phyloP scores from a whole-genome alignment of 352 stramenopile genomes.

The Pythium rishiriense region DNA sequence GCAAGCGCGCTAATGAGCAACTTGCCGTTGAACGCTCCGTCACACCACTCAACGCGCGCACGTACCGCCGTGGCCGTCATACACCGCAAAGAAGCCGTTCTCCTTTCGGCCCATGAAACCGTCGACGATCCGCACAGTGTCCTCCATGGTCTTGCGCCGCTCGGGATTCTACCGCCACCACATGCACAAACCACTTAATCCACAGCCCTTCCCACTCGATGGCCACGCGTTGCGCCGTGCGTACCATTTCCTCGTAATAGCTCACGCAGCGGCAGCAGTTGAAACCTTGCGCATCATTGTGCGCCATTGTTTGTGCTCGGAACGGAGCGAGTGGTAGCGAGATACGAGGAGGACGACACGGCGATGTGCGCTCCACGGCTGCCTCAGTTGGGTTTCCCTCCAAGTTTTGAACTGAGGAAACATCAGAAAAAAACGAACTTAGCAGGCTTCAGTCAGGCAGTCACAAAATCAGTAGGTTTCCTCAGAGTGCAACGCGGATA shows the following conservation, averaged over 20 bases:
- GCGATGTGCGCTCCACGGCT: neutral
- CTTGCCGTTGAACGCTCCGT: too few species aligned
- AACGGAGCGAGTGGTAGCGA: neutral
- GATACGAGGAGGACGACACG: neutral
- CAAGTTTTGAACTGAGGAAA: slow-evolving; percentile 6
- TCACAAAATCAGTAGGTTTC: slow-evolving; percentile 11
- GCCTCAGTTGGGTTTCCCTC: neutral
- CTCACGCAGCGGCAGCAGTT: slow-evolving; percentile 68
- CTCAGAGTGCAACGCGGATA: too few species aligned
- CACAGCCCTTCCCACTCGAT: neutral
- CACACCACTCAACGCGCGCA: too few species aligned
- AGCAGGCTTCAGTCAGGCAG: neutral
- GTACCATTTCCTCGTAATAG: slow-evolving; percentile 79
- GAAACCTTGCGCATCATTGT: slow-evolving; percentile 29
- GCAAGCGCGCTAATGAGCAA: too few species aligned
- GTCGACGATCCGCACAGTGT: slow-evolving; percentile 74
- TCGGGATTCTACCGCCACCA: slow-evolving; percentile 57
- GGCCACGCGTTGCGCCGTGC: neutral
- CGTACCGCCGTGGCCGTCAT: slow-evolving; percentile 78
- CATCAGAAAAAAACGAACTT: slow-evolving; percentile 5
- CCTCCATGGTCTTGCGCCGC: slow-evolving; percentile 82
- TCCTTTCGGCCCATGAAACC: slow-evolving; percentile 49
- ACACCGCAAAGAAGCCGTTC: slow-evolving; percentile 79
- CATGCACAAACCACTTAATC: neutral
- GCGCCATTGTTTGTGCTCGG: neutral